These are phyloP conservation scores for Schizochytrium sp. DNA, from an alignment of 108 stramenopile species.

Conservation along the genomic window DNA sequence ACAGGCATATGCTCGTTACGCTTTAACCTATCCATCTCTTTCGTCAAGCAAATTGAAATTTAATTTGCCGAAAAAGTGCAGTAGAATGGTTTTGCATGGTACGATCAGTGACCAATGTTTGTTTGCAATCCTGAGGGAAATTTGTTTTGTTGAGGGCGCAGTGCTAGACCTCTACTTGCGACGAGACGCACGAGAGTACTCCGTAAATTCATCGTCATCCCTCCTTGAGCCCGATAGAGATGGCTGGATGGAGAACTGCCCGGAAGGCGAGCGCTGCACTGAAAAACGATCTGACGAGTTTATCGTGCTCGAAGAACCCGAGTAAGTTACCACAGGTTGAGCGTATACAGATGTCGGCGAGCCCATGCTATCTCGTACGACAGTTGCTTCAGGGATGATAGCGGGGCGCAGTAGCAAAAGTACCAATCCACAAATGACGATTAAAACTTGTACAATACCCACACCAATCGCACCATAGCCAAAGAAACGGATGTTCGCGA, in stretches of 20 bases:
- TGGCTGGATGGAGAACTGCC: not conserved
- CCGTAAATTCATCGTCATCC: too few species aligned
- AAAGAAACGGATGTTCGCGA: conserved; percentile 22
- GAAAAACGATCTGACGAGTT: conserved; percentile 1
- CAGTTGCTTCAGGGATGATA: conserved; percentile 1
- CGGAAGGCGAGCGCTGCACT: conserved; percentile 16
- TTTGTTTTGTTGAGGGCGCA: too few species aligned
- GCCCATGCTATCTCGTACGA: not conserved
- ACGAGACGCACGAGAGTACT: too few species aligned
- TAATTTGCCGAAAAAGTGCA: too few species aligned
- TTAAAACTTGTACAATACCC: conserved; percentile 42
- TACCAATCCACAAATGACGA: conserved; percentile 2
- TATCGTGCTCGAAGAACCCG: not conserved
- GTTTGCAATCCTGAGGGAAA: too few species aligned
- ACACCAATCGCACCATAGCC: conserved; percentile 56
- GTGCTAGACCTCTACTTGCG: too few species aligned
- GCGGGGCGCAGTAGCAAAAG: conserved; percentile 32
- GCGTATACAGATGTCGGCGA: not conserved
- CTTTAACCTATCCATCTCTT: not conserved
- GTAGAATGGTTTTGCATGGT: too few species aligned
- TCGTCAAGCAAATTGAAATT: not conserved
- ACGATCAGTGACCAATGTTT: too few species aligned
- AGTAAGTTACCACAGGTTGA: not conserved
- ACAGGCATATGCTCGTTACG: not conserved
- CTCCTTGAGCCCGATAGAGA: not conserved